Evolutionary conservation across 371 early-diverging fungal genomes (phyloP), one percentile per base, ranked within the genome.

Genomic region (Lichtheimia ornata): DNA sequence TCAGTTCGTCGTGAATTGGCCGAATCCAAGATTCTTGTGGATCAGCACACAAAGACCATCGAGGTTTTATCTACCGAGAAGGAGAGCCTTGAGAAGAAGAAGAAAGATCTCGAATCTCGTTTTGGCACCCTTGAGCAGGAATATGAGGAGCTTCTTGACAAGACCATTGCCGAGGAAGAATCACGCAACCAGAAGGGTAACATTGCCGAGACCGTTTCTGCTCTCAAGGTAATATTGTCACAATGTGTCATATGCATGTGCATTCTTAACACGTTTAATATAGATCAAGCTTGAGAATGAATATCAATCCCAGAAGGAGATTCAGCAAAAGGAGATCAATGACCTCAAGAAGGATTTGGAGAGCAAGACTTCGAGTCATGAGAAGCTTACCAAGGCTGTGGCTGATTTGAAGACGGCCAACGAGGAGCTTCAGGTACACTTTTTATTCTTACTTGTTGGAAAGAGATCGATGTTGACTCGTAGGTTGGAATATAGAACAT

Each of bases 131-230:
- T 96, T 24, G 91, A 95, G 69, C 63, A 82, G 18, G 96, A 96
- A 72, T 96, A 95, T 66, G 95, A 94, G 63, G 95, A 95, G 67
- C 75, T 96, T 61, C 71, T 96, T 45, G 94, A 95, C 66, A 91
- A 92, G 78, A 94, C 95, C 2, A 95, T 96, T 63, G 91, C 90
- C 6, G 95, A 93, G 35, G 96, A 96, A 71, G 94, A 94, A 65
- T 88, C 87, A 12, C 66, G 67, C 15, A 63, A 65, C 42, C 85
- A 87, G 65, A 84, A 73, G 63, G 83, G 65, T 51, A 85, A 91
- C 60, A 77, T 89, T 57, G 77, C 83, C n/a, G 89, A 85, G 58
- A 88, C 89, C 20, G 83, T 94, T 57, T 82, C 86, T 57, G 89
- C 93, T 44, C 81, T 95, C 40, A 90, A 90, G 79, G 75, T 77